phyloP scores from a whole-genome alignment of 2,329 filamentous ascomycete genomes.

The Fusarium veterinarium region DNA sequence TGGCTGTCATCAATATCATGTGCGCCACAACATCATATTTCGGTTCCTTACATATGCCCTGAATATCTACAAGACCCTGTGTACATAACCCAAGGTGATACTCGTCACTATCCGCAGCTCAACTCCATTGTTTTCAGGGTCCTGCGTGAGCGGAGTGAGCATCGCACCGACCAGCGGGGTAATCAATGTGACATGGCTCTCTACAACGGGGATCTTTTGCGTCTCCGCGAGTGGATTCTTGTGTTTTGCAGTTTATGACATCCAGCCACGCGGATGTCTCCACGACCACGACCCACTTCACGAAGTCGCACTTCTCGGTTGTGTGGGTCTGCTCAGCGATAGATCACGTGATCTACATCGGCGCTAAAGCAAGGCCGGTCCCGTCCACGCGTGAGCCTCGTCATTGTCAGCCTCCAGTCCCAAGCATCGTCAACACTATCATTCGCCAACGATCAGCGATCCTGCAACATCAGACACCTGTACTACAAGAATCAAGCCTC shows the following conservation, averaged over 20 bases:
- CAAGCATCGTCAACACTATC: conserved; percentile 30
- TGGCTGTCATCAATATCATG: conserved; percentile 2
- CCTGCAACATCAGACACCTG: not conserved
- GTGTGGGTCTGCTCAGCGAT: not conserved
- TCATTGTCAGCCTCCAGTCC: conserved; percentile 42
- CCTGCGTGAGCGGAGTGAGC: conserved; percentile 21
- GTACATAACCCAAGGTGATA: conserved; percentile 18
- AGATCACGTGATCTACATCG: conserved; percentile 29
- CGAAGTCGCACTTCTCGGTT: not conserved
- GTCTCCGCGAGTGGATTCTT: conserved; percentile 35
- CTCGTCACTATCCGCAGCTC: conserved; percentile 17
- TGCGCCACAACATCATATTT: conserved; percentile 24
- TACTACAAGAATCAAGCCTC: not conserved
- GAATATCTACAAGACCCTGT: conserved; percentile 11
- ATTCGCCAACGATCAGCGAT: conserved; percentile 11
- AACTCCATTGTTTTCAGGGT: conserved; percentile 31
- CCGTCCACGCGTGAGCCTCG: conserved; percentile 41
- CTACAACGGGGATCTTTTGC: conserved; percentile 28
- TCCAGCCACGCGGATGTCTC: conserved; percentile 25
- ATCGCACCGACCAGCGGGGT: conserved; percentile 38
- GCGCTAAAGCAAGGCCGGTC: conserved; percentile 29
- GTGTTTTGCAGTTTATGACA: conserved; percentile 32
- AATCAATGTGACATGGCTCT: conserved; percentile 29
- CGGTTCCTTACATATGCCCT: not conserved
- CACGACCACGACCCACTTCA: not conserved